A percentile compares a stretch with the other conserved stretches of the same genome.
Conservation (phyloP, 2,329 filamentous ascomycete species). For the Parafenestella ontariensis region DNA sequence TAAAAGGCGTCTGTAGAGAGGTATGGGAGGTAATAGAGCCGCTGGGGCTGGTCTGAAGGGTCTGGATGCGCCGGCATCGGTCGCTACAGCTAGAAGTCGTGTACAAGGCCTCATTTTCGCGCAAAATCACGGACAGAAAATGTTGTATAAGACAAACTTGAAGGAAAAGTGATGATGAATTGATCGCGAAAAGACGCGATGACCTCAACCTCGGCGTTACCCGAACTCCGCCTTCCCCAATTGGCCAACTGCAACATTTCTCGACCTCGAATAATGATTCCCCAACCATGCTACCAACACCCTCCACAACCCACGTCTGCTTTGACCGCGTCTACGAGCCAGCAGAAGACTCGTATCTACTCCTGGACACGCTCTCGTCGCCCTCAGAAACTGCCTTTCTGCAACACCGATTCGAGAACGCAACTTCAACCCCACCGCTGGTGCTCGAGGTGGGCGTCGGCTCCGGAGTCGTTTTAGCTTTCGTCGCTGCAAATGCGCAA, state of each 20-base stretch:
- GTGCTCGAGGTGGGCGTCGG: conserved; percentile 88
- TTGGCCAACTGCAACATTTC: conserved; percentile 26
- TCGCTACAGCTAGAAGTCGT: conserved; percentile 44
- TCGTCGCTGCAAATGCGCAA: conserved; percentile 77
- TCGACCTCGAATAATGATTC: conserved; percentile 18
- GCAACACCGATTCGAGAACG: conserved; percentile 63
- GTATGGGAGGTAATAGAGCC: conserved; percentile 85
- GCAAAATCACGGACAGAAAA: not conserved
- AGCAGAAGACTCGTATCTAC: conserved; percentile 92
- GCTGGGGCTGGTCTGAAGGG: conserved; percentile 55
- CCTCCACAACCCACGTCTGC: conserved; percentile 88
- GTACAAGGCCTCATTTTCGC: conserved; percentile 39
- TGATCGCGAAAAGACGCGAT: conserved; percentile 16
- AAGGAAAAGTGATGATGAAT: conserved; percentile 14
- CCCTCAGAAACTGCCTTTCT: conserved; percentile 73
- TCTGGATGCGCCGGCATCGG: conserved; percentile 43
- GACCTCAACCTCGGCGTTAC: conserved; percentile 34
- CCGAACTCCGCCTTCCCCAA: conserved; percentile 23
- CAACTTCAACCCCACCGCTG: conserved; percentile 53
- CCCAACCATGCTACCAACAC: conserved; percentile 82
- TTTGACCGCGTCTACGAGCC: conserved; percentile 93
- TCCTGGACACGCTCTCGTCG: conserved; percentile 89
- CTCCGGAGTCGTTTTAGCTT: conserved; percentile 92
- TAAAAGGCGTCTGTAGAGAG: conserved; percentile 85
- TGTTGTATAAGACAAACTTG: not conserved